Percentiles rank a stretch among this genome's conserved stretches.
These are phyloP conservation scores for Ceratocystis destructans DNA, from an alignment of 2,329 filamentous ascomycete genomes.

Conservation along the genomic window DNA sequence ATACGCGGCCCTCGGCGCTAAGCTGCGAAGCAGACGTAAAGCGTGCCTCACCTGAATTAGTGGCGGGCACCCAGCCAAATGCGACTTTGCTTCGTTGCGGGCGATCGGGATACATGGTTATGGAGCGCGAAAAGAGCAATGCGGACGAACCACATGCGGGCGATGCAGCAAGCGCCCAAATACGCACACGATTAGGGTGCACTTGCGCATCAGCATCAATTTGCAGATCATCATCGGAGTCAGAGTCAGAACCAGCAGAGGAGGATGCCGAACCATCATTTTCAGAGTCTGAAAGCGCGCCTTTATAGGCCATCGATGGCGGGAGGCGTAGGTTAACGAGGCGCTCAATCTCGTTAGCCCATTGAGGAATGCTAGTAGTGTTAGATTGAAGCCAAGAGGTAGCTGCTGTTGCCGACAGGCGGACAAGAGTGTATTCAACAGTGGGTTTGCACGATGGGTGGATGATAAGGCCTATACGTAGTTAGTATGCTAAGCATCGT, in stretches of 20 bases:
- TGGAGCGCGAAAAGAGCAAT: conserved; percentile 37
- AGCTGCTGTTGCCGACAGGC: conserved; percentile 39
- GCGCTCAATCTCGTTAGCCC: conserved; percentile 36
- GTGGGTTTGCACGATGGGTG: conserved; percentile 25
- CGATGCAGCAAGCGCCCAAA: conserved; percentile 41
- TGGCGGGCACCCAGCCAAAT: conserved; percentile 24
- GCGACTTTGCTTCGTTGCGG: conserved; percentile 28
- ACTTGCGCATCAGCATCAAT: conserved; percentile 30
- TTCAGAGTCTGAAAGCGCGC: conserved; percentile 26
- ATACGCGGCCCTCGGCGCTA: conserved; percentile 37
- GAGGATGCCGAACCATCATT: conserved; percentile 21
- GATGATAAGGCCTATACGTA: conserved; percentile 34
- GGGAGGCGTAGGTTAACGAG: conserved; percentile 34
- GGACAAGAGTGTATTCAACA: conserved; percentile 39
- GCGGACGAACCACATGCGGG: conserved; percentile 40
- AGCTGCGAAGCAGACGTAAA: background rate
- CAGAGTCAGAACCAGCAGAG: conserved; percentile 21
- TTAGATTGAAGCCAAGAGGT: conserved; percentile 38
- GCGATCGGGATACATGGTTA: conserved; percentile 36
- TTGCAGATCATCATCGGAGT: conserved; percentile 25
- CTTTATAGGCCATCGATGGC: conserved; percentile 32
- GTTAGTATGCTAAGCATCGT: conserved; percentile 10
- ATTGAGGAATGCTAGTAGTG: conserved; percentile 27
- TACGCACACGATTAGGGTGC: conserved; percentile 36
- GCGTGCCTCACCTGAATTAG: no score